phyloP scores from a whole-genome alignment of 768 basidiomycete genomes.

The Tubosaeta sp. region DNA sequence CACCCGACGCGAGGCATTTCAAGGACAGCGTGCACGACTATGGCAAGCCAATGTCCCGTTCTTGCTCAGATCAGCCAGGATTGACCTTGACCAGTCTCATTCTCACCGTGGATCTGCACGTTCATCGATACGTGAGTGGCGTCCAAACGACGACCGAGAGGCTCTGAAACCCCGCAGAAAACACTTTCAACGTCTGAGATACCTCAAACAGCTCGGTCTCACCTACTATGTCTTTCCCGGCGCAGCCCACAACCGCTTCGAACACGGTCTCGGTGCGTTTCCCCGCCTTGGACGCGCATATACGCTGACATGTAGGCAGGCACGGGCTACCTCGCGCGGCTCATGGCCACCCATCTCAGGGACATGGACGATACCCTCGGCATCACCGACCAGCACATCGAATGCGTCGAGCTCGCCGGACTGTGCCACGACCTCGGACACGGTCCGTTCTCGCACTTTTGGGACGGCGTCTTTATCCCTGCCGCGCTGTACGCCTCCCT shows the following conservation, averaged over 20 bases:
- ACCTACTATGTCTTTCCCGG: constrained; percentile 74
- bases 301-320: constrained; percentile 38
- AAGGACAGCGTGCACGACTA: constrained; percentile 42
- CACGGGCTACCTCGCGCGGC: constrained; percentile 67
- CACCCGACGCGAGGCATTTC: constrained; percentile 20
- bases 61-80: not conserved
- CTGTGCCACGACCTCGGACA: constrained; percentile 84
- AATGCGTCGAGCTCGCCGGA: constrained; percentile 76
- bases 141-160: not conserved
- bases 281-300: not conserved
- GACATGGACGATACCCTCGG: constrained; percentile 54
- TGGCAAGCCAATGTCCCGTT: constrained; percentile 23
- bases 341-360: constrained; percentile 56
- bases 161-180: constrained; percentile 35
- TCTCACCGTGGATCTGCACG: constrained; percentile 36
- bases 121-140: constrained; percentile 64
- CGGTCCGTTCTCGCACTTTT: constrained; percentile 84
- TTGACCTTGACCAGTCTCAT: constrained; percentile 14
- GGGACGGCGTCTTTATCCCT: constrained; percentile 74
- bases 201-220: constrained; percentile 78
- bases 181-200: constrained; percentile 74
- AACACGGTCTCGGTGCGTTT: constrained; percentile 71
- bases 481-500: constrained; percentile 47
- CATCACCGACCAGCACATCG: constrained; percentile 68
- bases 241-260: constrained; percentile 78